Percentiles rank a stretch among this genome's conserved stretches.
Evolutionary conservation across 108 stramenopile genomes (phyloP).

Genomic region (Cylindrotheca fusiformis): DNA sequence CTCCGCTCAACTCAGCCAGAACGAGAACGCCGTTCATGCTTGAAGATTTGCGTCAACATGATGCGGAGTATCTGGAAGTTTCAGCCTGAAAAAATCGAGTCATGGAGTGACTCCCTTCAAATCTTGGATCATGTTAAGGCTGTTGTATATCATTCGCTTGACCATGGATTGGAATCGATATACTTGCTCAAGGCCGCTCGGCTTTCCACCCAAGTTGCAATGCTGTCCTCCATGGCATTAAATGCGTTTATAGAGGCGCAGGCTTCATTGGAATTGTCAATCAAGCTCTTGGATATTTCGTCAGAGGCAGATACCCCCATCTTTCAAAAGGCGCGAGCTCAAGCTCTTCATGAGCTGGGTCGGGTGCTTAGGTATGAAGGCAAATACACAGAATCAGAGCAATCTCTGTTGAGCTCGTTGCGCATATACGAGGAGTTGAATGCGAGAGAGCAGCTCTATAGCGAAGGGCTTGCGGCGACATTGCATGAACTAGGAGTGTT

Average conservation of each 20-base stretch:
- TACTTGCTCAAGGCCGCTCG: slow-evolving; percentile 35
- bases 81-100: slow-evolving; percentile 30
- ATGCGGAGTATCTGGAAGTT: slow-evolving; percentile 51
- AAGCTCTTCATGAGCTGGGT: slow-evolving; percentile 45
- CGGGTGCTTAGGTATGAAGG: slow-evolving; percentile 50
- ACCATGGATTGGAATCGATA: slow-evolving; percentile 2
- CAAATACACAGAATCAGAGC: slow-evolving; percentile 39
- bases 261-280: slow-evolving; percentile 42
- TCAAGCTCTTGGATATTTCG: slow-evolving; percentile 35
- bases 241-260: slow-evolving; percentile 63
- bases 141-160: slow-evolving; percentile 30
- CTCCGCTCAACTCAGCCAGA: slow-evolving; percentile 50
- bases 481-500: slow-evolving; percentile 61
- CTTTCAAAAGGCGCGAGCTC: slow-evolving; percentile 29
- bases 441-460: slow-evolving; percentile 8
- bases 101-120: slow-evolving; percentile 49
- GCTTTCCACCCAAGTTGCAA: slow-evolving; percentile 54
- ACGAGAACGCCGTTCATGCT: slow-evolving; percentile 16
- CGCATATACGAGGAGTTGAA: slow-evolving; percentile 14
- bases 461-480: slow-evolving; percentile 25
- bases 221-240: slow-evolving; percentile 58
- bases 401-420: slow-evolving; percentile 28
- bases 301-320: not conserved
- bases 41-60: slow-evolving; percentile 43
- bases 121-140: slow-evolving; percentile 63